Percentiles rank a stretch among this genome's conserved stretches.
Evolutionary conservation across 2,329 filamentous ascomycete genomes (phyloP).

Genomic region (Coniochaeta ligniaria): DNA sequence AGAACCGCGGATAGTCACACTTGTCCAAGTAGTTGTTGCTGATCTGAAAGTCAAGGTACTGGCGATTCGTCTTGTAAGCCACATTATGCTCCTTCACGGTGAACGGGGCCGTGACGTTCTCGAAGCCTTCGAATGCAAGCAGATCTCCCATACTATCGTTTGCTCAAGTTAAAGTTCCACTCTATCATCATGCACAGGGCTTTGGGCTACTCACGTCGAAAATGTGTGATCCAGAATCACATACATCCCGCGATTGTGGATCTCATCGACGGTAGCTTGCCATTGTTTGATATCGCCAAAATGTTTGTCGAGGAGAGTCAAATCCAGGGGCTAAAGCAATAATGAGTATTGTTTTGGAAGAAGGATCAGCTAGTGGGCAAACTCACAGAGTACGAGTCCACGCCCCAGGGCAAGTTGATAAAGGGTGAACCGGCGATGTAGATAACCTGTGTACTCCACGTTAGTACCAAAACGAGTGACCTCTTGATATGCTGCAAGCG

Average conservation of each 20-base stretch:
- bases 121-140: slow-evolving; percentile 53
- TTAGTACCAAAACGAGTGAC: background rate
- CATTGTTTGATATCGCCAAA: slow-evolving; percentile 52
- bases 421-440: slow-evolving; percentile 55
- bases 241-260: slow-evolving; percentile 58
- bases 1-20: slow-evolving; percentile 55
- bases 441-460: slow-evolving; percentile 34
- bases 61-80: slow-evolving; percentile 44
- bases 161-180: background rate
- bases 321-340: slow-evolving; percentile 36
- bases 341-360: background rate
- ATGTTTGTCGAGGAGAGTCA: slow-evolving; percentile 55
- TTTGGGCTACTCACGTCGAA: slow-evolving; percentile 38
- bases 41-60: slow-evolving; percentile 52
- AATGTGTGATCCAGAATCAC: slow-evolving; percentile 61
- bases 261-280: slow-evolving; percentile 48
- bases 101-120: slow-evolving; percentile 52
- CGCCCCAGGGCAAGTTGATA: slow-evolving; percentile 56
- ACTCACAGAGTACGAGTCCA: slow-evolving; percentile 42
- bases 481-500: background rate
- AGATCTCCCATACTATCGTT: slow-evolving; percentile 47
- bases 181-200: background rate
- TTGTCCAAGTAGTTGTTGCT: slow-evolving; percentile 42
- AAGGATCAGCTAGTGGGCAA: background rate
- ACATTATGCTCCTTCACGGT: slow-evolving; percentile 47